Evolutionary conservation across 345 rosid genomes (phyloP).

Genomic region (Mercurialis annua): DNA sequence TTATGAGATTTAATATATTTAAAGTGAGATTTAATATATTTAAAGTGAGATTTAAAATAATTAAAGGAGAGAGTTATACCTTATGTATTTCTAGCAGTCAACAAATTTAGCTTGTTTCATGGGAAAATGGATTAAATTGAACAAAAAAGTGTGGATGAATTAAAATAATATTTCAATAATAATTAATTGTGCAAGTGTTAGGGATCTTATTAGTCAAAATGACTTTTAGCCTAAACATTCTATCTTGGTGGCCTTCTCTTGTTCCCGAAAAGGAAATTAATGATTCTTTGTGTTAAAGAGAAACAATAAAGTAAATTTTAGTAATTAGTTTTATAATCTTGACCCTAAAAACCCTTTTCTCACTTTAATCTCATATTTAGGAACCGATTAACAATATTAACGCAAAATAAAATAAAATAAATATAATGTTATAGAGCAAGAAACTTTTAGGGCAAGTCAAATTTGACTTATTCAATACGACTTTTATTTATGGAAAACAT

Average conservation of each 20-base stretch:
- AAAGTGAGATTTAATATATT: too few relatives aligned
- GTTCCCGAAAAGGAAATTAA: not conserved
- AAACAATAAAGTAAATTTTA: not conserved
- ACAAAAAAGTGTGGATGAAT: too few relatives aligned
- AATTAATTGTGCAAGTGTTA: constrained; percentile 12
- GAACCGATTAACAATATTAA: not conserved
- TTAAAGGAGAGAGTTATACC: too few relatives aligned
- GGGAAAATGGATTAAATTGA: too few relatives aligned
- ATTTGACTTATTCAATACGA: constrained; percentile 13
- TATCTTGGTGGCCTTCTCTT: constrained; percentile 20
- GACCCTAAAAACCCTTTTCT: not conserved
- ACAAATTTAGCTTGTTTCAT: too few relatives aligned
- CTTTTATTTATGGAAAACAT: not conserved
- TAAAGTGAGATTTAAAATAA: too few relatives aligned
- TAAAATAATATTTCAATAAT: too few relatives aligned
- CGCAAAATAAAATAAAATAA: not conserved
- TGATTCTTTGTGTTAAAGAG: constrained; percentile 16
- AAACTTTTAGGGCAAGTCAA: constrained; percentile 12
- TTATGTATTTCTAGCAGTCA: too few relatives aligned
- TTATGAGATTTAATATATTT: too few relatives aligned
- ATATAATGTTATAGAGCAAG: not conserved
- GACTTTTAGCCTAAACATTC: constrained; percentile 18
- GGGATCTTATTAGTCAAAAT: constrained; percentile 16
- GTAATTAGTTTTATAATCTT: not conserved
- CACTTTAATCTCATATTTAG: not conserved